Base-by-base conservation (phyloP, 305 asterid species). In the Fraxinus paxiana region DNA sequence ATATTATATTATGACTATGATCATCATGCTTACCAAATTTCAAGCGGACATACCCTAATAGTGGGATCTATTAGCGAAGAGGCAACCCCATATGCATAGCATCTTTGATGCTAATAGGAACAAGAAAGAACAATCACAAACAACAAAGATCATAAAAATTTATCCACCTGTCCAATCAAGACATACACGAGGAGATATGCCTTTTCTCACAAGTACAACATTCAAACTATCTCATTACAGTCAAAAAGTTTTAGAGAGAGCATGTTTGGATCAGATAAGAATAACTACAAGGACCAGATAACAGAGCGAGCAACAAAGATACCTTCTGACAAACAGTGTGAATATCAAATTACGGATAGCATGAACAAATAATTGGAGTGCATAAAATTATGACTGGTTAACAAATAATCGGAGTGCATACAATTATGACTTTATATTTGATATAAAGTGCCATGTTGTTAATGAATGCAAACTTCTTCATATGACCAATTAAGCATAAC, bases 241-340 rank as follows among this genome's bases (percentile, higher is more conserved):
- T 28, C 37, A 18, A 18, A 71, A 46, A 48, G 61, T 35, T 54
- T 30, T n/a, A 79, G 82, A 79, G 38, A 48, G 71, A 31, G 76
- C 9, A 67, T 13, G 37, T 12, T 67, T 33, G 3, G 17, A 28
- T 38, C 31, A 31, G 15, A 18, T 78, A 63, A 46, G 43, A 73
- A 59, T 8, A 70, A 73, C 22, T 30, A 31, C 77, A 61, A 78
- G 72, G 59, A 76, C 63, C 79, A 81, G 73, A 38, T 67, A 83
- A 56, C 76, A 73, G 73, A 35, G 38, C 63, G 12, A 80, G 51
- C 84, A 80, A 33, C 6, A 22, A 76, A 48, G 43, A 30, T 31
- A 73, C 71, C 31, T 59, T 70, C 31, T 72, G 28, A 79, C 46
- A 22, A 76, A 34, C 71, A 34, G 67, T 31, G 63, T 15, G 18